Evolutionary conservation across 2,329 filamentous ascomycete genomes (phyloP).

Genomic region (Huntiella savannae): DNA sequence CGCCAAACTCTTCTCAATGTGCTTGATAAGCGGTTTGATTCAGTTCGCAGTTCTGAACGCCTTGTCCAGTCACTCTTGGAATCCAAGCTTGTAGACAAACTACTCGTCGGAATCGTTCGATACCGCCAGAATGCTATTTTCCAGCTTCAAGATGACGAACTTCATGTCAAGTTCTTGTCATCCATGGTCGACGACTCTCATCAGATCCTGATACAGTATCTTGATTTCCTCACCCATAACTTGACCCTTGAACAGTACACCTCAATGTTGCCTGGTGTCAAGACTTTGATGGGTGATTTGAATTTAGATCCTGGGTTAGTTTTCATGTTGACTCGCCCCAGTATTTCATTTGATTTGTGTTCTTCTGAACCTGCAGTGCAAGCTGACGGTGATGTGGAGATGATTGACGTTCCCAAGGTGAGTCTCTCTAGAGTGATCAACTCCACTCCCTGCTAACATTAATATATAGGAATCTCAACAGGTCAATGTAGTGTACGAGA

Average conservation of each 20-base stretch:
- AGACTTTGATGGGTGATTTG: constrained; percentile 55
- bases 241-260: constrained; percentile 61
- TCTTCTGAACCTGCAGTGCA: constrained; percentile 1
- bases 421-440: not conserved
- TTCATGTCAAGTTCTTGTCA: constrained; percentile 74
- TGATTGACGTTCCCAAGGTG: constrained; percentile 8
- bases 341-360: constrained; percentile 45
- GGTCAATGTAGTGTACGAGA: constrained; percentile 7
- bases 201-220: constrained; percentile 65
- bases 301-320: constrained; percentile 64
- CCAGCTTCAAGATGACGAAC: constrained; percentile 47
- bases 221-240: constrained; percentile 73
- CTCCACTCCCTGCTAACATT: not conserved
- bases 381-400: constrained; percentile 9
- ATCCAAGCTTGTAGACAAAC: constrained; percentile 56
- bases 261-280: constrained; percentile 53
- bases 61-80: constrained; percentile 64
- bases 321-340: constrained; percentile 64
- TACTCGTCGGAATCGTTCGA: constrained; percentile 80
- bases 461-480: not conserved
- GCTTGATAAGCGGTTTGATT: constrained; percentile 64
- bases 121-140: constrained; percentile 77
- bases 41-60: constrained; percentile 53
- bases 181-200: constrained; percentile 84
- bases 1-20: constrained; percentile 63